Conservation (phyloP, 2,329 filamentous ascomycete genomes). For the Polychaeton citri region DNA sequence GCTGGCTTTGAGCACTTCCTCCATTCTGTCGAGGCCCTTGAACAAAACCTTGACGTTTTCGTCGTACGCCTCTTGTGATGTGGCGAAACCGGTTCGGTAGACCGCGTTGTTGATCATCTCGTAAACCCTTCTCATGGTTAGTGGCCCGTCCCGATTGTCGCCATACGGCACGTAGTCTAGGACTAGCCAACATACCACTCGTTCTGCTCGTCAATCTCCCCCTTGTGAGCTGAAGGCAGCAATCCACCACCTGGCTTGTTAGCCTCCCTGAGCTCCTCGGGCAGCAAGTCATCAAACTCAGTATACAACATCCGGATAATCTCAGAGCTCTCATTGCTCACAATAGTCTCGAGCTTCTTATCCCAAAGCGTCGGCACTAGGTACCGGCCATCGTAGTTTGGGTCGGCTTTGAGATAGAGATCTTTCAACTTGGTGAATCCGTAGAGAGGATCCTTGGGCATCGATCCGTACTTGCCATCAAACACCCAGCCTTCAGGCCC, state of each 20-base stretch:
- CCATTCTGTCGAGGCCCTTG: conserved; percentile 60
- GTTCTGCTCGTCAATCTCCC: conserved; percentile 62
- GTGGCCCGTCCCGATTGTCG: not conserved
- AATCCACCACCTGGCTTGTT: conserved; percentile 45
- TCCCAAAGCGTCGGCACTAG: conserved; percentile 71
- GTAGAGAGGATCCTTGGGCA: conserved; percentile 47
- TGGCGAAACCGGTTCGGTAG: conserved; percentile 60
- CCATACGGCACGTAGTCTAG: too few relatives aligned
- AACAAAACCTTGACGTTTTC: conserved; percentile 60
- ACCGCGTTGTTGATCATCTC: conserved; percentile 42
- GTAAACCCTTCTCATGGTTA: conserved; percentile 40
- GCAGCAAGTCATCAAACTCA: conserved; percentile 55
- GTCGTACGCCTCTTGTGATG: conserved; percentile 70
- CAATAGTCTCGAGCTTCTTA: conserved; percentile 53
- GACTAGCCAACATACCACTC: conserved; percentile 52
- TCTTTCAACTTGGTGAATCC: conserved; percentile 57
- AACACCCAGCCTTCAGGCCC: conserved; percentile 57
- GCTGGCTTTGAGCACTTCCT: conserved; percentile 50
- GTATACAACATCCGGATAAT: conserved; percentile 79
- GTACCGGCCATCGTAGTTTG: conserved; percentile 57
- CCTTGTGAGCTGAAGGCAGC: conserved; percentile 51
- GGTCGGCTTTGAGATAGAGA: conserved; percentile 58
- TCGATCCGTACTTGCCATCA: conserved; percentile 41
- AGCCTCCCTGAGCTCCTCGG: conserved; percentile 40
- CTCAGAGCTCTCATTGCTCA: conserved; percentile 82